Base-by-base conservation (phyloP, 495 filamentous ascomycete species). In the Parachaetomium inaequale region DNA sequence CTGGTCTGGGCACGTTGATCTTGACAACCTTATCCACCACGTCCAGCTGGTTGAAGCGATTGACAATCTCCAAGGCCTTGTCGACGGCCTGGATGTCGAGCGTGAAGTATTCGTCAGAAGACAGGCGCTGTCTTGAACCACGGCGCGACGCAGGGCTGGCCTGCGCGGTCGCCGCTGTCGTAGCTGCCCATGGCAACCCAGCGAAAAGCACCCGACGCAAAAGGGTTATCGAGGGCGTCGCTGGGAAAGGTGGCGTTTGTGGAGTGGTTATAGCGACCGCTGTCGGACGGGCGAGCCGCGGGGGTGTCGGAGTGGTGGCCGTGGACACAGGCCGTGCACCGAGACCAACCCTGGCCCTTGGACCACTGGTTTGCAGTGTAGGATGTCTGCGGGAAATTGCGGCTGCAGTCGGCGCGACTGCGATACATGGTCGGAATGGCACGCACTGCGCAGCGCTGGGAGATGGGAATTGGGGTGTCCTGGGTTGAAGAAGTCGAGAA, bases 61-160 rank as follows among this genome's bases (percentile, higher is more conserved):
- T 69, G 51, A 72, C 67, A 51, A 78, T 70, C n/a, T 69, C 66
- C 7, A 75, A 61, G 2, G 74, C 69, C n/a, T 67, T 67, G 23
- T 67, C 43, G 40, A 72, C 67, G 14, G 74, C 69, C 55, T 68
- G 68, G 59, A 77, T 69, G 40, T 78, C 75, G 15, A 69, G 62
- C 0, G 55, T 52, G 61, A 76, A 78, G 58, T 69, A 76, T 8
- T 73, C 66, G 0, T 17, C 66, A 64, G 50, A 69, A 74, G 40
- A 67, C 67, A 2, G 54, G 61, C 17, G 70, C 69, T 2, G 63
- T 63, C 59, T 75, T 76, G 61, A 75, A 77, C 69, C 73, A 71
- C 60, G 77, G 77, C 34, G 15, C 17, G 19, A 77, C 72, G 40
- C 72, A 74, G 3, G 55, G 47, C 55, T 77, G 63, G 26, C 70